Evolutionary conservation across 2,329 filamentous ascomycete species (phyloP).

Genomic region (Drechslerella coelobrocha): DNA sequence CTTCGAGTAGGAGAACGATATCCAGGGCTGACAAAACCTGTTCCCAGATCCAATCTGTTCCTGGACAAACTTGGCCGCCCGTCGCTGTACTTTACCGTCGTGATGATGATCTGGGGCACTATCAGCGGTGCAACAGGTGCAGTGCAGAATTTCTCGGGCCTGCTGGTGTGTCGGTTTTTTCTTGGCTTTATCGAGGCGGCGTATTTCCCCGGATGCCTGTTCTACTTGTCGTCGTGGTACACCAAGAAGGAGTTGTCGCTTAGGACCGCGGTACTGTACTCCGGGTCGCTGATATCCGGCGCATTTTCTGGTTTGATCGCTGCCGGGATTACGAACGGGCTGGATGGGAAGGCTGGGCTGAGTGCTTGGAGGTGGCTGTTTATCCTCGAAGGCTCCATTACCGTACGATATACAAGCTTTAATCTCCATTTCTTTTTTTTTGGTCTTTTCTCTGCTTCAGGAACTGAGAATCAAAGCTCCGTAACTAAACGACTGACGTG

Average conservation of each 20-base stretch:
- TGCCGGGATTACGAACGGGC: slow-evolving; percentile 70
- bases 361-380: slow-evolving; percentile 72
- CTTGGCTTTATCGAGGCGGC: slow-evolving; percentile 70
- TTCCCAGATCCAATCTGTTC: slow-evolving; percentile 62
- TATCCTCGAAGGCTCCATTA: slow-evolving; percentile 73
- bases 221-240: slow-evolving; percentile 69
- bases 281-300: slow-evolving; percentile 72
- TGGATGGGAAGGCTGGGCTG: slow-evolving; percentile 67
- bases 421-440: too few relatives aligned
- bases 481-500: too few relatives aligned
- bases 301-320: slow-evolving; percentile 73
- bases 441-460: too few relatives aligned
- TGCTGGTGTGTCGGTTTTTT: slow-evolving; percentile 66
- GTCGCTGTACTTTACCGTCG: slow-evolving; percentile 63
- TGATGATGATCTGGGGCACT: slow-evolving; percentile 68
- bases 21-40: too few relatives aligned
- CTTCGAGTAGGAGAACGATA: too few relatives aligned
- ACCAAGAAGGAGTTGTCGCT: slow-evolving; percentile 72
- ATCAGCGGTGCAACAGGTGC: slow-evolving; percentile 67
- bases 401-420: slow-evolving; percentile 58
- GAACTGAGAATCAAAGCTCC: too few relatives aligned
- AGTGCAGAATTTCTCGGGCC: slow-evolving; percentile 63
- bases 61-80: slow-evolving; percentile 64
- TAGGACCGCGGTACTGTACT: slow-evolving; percentile 71
- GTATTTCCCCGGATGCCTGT: slow-evolving; percentile 69